Conservation (phyloP, 2,329 filamentous ascomycete species). For the Clarireedia homoeocarpa region DNA sequence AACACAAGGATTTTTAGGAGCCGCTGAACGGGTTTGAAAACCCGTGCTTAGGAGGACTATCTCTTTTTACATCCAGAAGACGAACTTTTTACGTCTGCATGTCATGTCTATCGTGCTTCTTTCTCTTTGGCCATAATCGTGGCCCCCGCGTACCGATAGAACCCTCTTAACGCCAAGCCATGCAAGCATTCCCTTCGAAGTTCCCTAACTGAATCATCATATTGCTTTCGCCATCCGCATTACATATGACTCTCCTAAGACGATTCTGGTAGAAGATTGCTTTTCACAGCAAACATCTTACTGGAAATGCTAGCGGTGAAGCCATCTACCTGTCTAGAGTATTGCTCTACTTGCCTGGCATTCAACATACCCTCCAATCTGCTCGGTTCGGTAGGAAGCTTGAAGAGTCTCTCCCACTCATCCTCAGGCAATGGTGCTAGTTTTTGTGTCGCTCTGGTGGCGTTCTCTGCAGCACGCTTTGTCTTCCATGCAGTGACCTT, state of each 20-base stretch:
- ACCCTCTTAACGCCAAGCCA: constrained; percentile 23
- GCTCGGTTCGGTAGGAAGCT: constrained; percentile 90
- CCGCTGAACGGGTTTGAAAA: background rate
- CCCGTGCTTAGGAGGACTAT: constrained; percentile 5
- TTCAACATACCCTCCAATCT: constrained; percentile 47
- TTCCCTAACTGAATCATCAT: background rate
- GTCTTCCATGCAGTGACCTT: constrained; percentile 96
- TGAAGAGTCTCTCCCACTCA: constrained; percentile 97
- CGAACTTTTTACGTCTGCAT: background rate
- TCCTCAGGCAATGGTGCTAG: constrained; percentile 86
- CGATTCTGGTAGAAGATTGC: constrained; percentile 49
- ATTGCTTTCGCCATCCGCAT: constrained; percentile 1
- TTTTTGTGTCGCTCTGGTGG: constrained; percentile 75
- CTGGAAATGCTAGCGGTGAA: constrained; percentile 86
- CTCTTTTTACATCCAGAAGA: background rate
- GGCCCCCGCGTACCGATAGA: constrained; percentile 12
- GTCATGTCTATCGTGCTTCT: constrained; percentile 5
- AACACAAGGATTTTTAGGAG: background rate
- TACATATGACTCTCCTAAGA: constrained; percentile 10
- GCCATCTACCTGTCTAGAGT: constrained; percentile 92
- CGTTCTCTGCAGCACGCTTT: constrained; percentile 96
- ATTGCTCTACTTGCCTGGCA: constrained; percentile 93
- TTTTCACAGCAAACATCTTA: constrained; percentile 97
- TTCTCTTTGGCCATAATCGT: constrained; percentile 11
- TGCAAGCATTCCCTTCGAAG: constrained; percentile 15